A percentile compares a stretch with the other conserved stretches of the same genome.
phyloP scores from a whole-genome alignment of 2,329 filamentous ascomycete species.

The Aspergillus pseudoglaucus region DNA sequence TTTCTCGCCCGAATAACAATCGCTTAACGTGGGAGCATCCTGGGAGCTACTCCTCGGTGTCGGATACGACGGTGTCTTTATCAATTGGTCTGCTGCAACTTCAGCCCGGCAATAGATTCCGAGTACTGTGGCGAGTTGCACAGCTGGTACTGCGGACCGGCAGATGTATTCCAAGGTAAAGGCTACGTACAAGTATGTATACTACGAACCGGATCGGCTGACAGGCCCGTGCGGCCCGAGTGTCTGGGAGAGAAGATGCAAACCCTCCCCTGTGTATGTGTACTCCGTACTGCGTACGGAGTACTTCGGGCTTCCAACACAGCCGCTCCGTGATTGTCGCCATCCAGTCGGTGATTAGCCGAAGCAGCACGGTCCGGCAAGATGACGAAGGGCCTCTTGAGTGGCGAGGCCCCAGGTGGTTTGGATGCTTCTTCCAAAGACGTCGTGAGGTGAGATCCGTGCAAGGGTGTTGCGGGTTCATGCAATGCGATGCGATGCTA shows the following conservation, averaged over 20 bases:
- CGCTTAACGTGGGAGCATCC: neutral
- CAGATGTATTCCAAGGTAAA: neutral
- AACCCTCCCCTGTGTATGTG: too few species aligned
- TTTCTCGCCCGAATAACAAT: neutral
- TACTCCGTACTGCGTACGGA: too few species aligned
- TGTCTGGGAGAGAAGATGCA: neutral
- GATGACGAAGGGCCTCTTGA: too few species aligned
- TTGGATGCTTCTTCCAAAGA: constrained; percentile 2
- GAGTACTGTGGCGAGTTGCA: neutral
- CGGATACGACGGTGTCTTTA: neutral
- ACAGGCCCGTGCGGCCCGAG: neutral
- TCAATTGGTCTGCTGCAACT: neutral
- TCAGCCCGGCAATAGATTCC: neutral
- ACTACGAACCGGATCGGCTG: neutral
- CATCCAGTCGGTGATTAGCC: too few species aligned
- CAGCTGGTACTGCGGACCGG: neutral
- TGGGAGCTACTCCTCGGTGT: neutral
- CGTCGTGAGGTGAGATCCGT: constrained; percentile 5
- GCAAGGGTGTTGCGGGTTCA: constrained; percentile 1
- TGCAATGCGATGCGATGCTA: neutral
- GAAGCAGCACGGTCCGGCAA: too few species aligned
- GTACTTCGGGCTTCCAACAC: too few species aligned
- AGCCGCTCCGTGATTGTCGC: too few species aligned
- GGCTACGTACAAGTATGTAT: too few species aligned
- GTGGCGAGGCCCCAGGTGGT: neutral